Base-by-base conservation (phyloP, 1,284 basidiomycete genomes). In the Bondarzewia mesenterica region DNA sequence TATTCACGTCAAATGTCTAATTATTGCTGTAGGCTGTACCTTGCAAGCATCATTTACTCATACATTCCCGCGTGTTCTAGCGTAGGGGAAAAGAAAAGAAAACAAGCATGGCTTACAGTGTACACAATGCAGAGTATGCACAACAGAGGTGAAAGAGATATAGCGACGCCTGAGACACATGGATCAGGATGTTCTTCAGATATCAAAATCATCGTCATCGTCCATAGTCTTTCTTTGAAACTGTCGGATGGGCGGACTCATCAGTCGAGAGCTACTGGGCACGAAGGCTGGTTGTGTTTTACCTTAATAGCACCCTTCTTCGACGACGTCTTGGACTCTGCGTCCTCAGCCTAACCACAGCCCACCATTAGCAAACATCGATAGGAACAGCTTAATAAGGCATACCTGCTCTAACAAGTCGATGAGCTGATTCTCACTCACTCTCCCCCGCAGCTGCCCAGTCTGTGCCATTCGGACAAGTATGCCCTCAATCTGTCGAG, bases 341-440 rank as follows among this genome's bases (percentile, higher is more conserved):
- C 78, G 37, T 78, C 77, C 53, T 87, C 86, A 64, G 85, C 79
- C 85, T 88, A 56, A 22, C 40, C 12, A 10, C 29, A 29, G 38
- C 26, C 46, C 27, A 46, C 44, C 46, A 20, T 44, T 16, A 46
- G 14, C 38, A 29, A 14, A 16, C 5, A 21, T 43, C 15, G 12
- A 8, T 25, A 16, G 4, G 3, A 20, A 7, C 10, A 43, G 12
- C 44, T 6, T 16, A 42, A 27, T 25, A 26, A 54, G 39, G 60
- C 69, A 56, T 54, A 93, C 93, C 78, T 98, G 93, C 62, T 98
- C 91, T 48, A 99, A 74, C 16, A 99, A 70, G 32, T 85, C 86
- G 60, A 98, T 95, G 50, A 99, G 74, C 62, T 95, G 92, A 42
- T 80, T 75, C 63, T 99, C 95, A 22, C 80, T 85, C 39, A 99